Evolutionary conservation across 192 early-diverging fungal species (phyloP), one percentile per base, ranked within the genome.

Genomic region (Backusella macrospora): DNA sequence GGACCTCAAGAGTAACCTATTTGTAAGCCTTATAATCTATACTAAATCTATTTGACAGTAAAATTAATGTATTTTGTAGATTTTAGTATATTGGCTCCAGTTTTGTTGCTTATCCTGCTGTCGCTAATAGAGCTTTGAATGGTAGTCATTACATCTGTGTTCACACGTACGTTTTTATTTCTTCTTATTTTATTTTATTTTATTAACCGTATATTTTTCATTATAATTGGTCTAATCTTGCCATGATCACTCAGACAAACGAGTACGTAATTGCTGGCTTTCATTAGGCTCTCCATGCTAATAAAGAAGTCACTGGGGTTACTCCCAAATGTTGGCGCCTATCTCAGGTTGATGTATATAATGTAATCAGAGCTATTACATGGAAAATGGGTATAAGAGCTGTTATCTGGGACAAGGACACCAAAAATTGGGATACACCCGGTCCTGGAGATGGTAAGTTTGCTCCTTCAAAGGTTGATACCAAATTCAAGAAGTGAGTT

Each of bases 141-240:
- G 65, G 71, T 42, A 87, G 90, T n/a, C 87, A 92, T 68, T 78
- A 85, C 47, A 63, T 92, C 42, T 85, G 80, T 34, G 82, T 82
- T 26, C 90, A 72, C 29, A 90, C 9, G 52, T 59, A 23, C 1
- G 26, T 59, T 12, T 72, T 1, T 34, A 1, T 1, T 34, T 34
- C 0, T 34, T 34, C 0, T 34, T 34, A 34, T 34, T 34, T 34
- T 34, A 34, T 34, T 34, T 34, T 34, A 34, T 34, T 34, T 34
- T 34, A 34, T 34, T 23, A 5, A 4, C 4, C 29, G 29, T 34
- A 34, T 10, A 2, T 23, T 59, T 59, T 13, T 23, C 45, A 12
- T 34, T 34, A 90, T 65, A 90, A 87, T 14, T 89, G 86, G 87
- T 81, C 83, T 42, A 87, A 89, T 63, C 26, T 47, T 21, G 44